These are phyloP conservation scores for Apiospora hydei DNA, from an alignment of 2,329 filamentous ascomycete genomes.

Conservation along the genomic window DNA sequence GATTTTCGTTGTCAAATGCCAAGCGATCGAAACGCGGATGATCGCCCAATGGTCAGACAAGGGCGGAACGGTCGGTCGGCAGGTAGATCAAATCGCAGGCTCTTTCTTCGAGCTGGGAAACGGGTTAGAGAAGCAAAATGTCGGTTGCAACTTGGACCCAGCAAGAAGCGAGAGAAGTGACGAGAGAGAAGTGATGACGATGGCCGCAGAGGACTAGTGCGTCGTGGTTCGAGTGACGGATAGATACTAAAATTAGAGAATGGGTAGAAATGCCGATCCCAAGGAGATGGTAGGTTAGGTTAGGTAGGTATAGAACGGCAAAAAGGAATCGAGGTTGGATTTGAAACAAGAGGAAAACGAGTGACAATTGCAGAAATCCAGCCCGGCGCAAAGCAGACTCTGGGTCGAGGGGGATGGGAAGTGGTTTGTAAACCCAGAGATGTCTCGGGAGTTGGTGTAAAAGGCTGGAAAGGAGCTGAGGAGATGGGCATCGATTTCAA, in stretches of 20 bases:
- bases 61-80: constrained; percentile 4
- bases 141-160: not conserved
- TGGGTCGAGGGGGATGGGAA: not conserved
- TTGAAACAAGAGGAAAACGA: constrained; percentile 1
- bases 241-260: constrained; percentile 5
- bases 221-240: constrained; percentile 1
- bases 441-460: constrained; percentile 11
- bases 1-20: not conserved
- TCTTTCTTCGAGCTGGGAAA: not conserved
- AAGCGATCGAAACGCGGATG: not conserved
- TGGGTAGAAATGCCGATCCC: not conserved
- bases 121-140: not conserved
- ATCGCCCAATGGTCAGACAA: constrained; percentile 4
- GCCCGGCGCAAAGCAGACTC: not conserved
- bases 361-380: not conserved
- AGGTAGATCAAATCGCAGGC: not conserved
- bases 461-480: not conserved
- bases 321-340: not conserved
- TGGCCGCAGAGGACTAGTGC: not conserved
- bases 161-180: constrained; percentile 2
- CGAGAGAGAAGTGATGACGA: not conserved
- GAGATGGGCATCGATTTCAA: constrained; percentile 9
- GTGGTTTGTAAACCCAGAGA: not conserved
- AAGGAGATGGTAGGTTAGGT: not conserved
- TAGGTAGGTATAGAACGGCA: not conserved